Conservation (phyloP, 805 yeast species). For the Huiozyma naganishii region DNA sequence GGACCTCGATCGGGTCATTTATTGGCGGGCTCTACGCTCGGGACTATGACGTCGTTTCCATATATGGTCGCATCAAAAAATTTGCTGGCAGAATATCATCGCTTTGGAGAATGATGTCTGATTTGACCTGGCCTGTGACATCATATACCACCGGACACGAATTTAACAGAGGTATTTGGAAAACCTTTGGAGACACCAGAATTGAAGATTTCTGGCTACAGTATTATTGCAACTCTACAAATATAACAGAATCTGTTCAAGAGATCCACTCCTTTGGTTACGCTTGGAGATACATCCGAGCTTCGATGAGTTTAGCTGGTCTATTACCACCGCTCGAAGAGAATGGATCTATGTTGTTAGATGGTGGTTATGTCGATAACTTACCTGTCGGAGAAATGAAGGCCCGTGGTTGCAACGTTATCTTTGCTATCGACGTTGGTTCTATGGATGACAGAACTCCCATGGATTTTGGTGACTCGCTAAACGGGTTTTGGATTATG, state of each 20-base stretch:
- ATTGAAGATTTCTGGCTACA: constrained; percentile 95
- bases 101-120: constrained; percentile 74
- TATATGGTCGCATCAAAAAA: constrained; percentile 80
- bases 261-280: constrained; percentile 87
- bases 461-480: constrained; percentile 82
- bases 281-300: constrained; percentile 91
- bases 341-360: constrained; percentile 85
- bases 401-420: constrained; percentile 70
- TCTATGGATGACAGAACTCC: constrained; percentile 87
- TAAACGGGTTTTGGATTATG: constrained; percentile 87
- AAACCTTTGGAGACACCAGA: constrained; percentile 80
- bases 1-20: constrained; percentile 92
- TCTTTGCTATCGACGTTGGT: constrained; percentile 94
- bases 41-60: constrained; percentile 84
- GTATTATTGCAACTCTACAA: constrained; percentile 84
- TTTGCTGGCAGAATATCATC: constrained; percentile 77
- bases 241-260: constrained; percentile 89
- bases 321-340: constrained; percentile 75
- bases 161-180: constrained; percentile 96
- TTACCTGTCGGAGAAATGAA: constrained; percentile 90
- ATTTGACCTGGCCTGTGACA: constrained; percentile 85
- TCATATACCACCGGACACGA: constrained; percentile 96
- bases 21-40: constrained; percentile 92
- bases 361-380: constrained; percentile 94
- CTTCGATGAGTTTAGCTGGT: constrained; percentile 95